phyloP scores from a whole-genome alignment of 345 rosid species.

The Brassica nigra region DNA sequence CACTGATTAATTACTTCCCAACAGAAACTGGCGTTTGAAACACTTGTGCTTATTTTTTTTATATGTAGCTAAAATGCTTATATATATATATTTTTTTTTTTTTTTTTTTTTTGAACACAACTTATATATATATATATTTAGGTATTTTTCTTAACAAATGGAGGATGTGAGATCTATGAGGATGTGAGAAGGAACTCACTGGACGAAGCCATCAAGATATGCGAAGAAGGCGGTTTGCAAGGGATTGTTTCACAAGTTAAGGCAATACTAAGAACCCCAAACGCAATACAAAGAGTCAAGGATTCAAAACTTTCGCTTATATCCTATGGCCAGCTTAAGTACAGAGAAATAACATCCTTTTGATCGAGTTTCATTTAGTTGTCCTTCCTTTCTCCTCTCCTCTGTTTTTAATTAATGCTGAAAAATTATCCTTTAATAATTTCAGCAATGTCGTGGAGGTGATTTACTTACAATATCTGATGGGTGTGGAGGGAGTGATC shows the following conservation, averaged over 20 bases:
- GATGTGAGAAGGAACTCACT: slow-evolving; percentile 64
- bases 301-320: slow-evolving; percentile 58
- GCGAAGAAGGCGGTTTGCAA: slow-evolving; percentile 54
- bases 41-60: neutral
- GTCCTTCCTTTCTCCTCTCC: neutral
- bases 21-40: neutral
- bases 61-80: too few relatives aligned
- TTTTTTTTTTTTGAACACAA: too few relatives aligned
- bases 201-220: slow-evolving; percentile 63
- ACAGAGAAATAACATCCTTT: neutral
- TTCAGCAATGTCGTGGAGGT: slow-evolving; percentile 66
- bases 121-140: too few relatives aligned
- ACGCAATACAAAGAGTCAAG: slow-evolving; percentile 46
- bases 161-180: slow-evolving; percentile 52
- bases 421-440: neutral
- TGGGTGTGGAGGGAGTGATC: slow-evolving; percentile 75
- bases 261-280: slow-evolving; percentile 58
- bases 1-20: neutral
- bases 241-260: slow-evolving; percentile 71
- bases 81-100: too few relatives aligned
- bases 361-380: neutral
- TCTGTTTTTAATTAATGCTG: neutral
- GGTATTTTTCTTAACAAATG: slow-evolving; percentile 76
- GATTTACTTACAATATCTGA: slow-evolving; percentile 53
- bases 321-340: slow-evolving; percentile 74